Conservation (phyloP, 2,329 filamentous ascomycete species). For the Epichloe gansuensis region DNA sequence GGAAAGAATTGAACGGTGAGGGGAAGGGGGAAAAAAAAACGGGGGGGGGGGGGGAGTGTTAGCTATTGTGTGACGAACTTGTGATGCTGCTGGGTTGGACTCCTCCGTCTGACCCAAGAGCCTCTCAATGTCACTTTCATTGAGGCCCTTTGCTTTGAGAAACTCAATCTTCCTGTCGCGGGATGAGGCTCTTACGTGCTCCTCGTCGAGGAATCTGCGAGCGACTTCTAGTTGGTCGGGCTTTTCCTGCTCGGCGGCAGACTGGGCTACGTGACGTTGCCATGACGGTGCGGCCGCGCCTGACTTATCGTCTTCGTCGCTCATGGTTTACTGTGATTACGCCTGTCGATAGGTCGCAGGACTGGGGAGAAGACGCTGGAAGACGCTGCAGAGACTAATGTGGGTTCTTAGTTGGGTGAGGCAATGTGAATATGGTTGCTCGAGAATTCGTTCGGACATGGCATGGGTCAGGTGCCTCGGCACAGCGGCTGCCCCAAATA, state of each 20-base stretch:
- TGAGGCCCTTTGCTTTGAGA: constrained; percentile 63
- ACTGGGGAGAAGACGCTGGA: background rate
- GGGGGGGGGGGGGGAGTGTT: background rate
- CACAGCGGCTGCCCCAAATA: background rate
- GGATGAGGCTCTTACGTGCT: constrained; percentile 54
- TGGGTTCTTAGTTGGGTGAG: too few relatives aligned
- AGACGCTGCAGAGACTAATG: background rate
- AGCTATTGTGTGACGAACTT: constrained; percentile 11
- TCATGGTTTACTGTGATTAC: constrained; percentile 12
- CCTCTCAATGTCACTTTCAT: constrained; percentile 50
- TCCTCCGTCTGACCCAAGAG: constrained; percentile 36
- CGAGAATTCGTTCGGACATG: too few relatives aligned
- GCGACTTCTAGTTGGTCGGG: constrained; percentile 45
- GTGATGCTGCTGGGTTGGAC: constrained; percentile 3
- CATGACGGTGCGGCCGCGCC: constrained; percentile 16
- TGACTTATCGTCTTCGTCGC: constrained; percentile 19
- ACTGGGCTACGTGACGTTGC: constrained; percentile 15
- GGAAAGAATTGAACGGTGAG: background rate
- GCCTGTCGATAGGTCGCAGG: background rate
- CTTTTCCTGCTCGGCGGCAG: constrained; percentile 7
- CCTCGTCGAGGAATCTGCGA: constrained; percentile 61
- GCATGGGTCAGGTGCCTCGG: background rate
- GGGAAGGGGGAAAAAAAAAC: too few relatives aligned
- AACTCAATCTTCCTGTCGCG: constrained; percentile 65
- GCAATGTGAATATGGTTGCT: too few relatives aligned